phyloP scores from a whole-genome alignment of 2,329 filamentous ascomycete species.

The Cordyceps fumosorosea region DNA sequence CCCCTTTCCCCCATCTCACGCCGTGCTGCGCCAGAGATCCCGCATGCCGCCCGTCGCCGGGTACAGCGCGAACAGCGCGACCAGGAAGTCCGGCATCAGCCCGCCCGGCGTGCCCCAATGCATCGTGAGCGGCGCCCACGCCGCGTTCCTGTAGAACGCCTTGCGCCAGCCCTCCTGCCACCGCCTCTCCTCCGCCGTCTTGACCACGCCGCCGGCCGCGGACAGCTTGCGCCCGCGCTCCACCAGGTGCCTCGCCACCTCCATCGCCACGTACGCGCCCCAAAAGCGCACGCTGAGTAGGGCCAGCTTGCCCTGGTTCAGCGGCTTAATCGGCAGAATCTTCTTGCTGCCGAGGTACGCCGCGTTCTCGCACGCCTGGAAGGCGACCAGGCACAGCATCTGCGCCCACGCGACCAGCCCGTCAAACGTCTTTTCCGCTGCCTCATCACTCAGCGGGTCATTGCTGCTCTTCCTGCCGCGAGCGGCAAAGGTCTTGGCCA shows the following conservation, averaged over 20 bases:
- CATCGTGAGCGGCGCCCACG: slow-evolving; percentile 75
- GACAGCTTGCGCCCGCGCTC: slow-evolving; percentile 34
- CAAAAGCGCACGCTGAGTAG: slow-evolving; percentile 74
- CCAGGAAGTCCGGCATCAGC: slow-evolving; percentile 32
- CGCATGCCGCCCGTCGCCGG: slow-evolving; percentile 39
- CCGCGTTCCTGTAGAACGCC: slow-evolving; percentile 61
- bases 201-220: slow-evolving; percentile 21
- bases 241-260: slow-evolving; percentile 59
- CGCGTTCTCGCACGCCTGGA: slow-evolving; percentile 77
- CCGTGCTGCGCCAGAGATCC: slow-evolving; percentile 38
- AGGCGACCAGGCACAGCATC: slow-evolving; percentile 59
- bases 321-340: slow-evolving; percentile 53
- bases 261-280: slow-evolving; percentile 69
- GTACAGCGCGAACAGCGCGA: slow-evolving; percentile 37
- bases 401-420: slow-evolving; percentile 57
- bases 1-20: slow-evolving; percentile 12
- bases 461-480: slow-evolving; percentile 25
- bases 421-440: slow-evolving; percentile 31
- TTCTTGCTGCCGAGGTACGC: slow-evolving; percentile 71
- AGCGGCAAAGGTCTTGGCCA: slow-evolving; percentile 25
- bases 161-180: slow-evolving; percentile 54
- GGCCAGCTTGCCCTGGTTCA: slow-evolving; percentile 54
- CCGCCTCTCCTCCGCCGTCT: slow-evolving; percentile 27
- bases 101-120: slow-evolving; percentile 75
- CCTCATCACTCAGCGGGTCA: slow-evolving; percentile 26